A percentile compares a stretch with the other conserved stretches of the same genome.
phyloP scores from a whole-genome alignment of 2,329 filamentous ascomycete species.

The Apiospora sp. region DNA sequence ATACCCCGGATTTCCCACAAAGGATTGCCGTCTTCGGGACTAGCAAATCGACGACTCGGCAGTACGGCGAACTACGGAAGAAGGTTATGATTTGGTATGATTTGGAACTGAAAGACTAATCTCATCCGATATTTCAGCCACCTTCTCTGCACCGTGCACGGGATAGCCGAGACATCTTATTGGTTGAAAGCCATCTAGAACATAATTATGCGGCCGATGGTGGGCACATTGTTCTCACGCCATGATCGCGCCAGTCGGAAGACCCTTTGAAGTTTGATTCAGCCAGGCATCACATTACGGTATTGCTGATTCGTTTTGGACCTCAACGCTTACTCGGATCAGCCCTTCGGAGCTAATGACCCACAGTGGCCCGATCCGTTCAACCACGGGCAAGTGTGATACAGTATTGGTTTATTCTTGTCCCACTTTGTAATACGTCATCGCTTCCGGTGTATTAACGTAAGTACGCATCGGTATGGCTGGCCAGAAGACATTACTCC shows the following conservation, averaged over 20 bases:
- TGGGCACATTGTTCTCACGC: background rate
- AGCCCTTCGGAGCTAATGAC: too few relatives aligned
- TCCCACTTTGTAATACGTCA: too few relatives aligned
- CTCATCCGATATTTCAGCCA: background rate
- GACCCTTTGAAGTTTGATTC: background rate
- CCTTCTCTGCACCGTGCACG: background rate
- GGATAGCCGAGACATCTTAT: background rate
- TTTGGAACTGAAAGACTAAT: background rate
- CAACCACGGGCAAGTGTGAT: too few relatives aligned
- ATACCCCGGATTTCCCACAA: too few relatives aligned
- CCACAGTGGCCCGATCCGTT: too few relatives aligned
- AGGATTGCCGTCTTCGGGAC: too few relatives aligned
- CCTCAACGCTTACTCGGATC: background rate
- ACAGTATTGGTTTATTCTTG: too few relatives aligned
- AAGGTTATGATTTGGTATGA: background rate
- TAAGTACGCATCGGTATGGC: too few relatives aligned
- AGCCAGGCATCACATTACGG: background rate
- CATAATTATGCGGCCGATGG: background rate
- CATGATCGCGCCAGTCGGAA: background rate
- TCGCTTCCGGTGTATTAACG: too few relatives aligned
- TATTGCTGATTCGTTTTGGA: background rate
- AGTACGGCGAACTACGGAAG: too few relatives aligned
- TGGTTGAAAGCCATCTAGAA: background rate
- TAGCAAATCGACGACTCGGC: too few relatives aligned
- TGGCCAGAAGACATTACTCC: background rate